Evolutionary conservation across 1,284 basidiomycete species (phyloP).

Genomic region (Fomitopsis betulina): DNA sequence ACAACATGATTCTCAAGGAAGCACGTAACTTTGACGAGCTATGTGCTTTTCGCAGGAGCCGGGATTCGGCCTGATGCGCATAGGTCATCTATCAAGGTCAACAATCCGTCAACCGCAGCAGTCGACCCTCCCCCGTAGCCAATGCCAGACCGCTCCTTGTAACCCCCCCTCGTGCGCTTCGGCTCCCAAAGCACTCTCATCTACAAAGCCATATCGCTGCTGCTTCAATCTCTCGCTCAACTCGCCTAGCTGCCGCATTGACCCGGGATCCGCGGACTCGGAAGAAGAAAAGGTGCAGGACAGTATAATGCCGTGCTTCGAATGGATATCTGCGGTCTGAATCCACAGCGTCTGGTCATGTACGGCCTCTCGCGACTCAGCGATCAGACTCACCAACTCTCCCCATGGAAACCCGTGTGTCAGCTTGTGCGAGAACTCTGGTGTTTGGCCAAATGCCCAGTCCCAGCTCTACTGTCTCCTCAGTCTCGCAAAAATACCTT

Average conservation of each 20-base stretch:
- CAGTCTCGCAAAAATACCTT: background rate
- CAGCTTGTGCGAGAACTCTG: constrained; percentile 78
- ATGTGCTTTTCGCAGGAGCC: no score
- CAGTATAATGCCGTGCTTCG: constrained; percentile 60
- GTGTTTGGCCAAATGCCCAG: constrained; percentile 93
- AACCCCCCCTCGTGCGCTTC: constrained; percentile 13
- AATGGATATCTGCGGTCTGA: constrained; percentile 45
- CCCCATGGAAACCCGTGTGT: constrained; percentile 54
- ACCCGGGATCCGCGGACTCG: constrained; percentile 11
- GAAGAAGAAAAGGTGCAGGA: constrained; percentile 39
- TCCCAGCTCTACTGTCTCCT: constrained; percentile 69
- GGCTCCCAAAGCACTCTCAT: constrained; percentile 20
- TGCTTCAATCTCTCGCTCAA: constrained; percentile 32
- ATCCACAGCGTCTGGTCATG: background rate
- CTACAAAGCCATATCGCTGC: constrained; percentile 45
- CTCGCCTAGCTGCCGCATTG: constrained; percentile 16
- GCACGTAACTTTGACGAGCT: no score
- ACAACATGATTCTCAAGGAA: no score
- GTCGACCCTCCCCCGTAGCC: constrained; percentile 36
- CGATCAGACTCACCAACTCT: constrained; percentile 41
- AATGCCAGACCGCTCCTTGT: constrained; percentile 33
- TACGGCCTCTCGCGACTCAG: background rate
- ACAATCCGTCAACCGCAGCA: constrained; percentile 3
- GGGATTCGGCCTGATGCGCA: no score
- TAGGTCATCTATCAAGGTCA: no score